Evolutionary conservation across 257 asterid genomes (phyloP), one percentile per base, ranked within the genome.

Genomic region (Solanum pennellii): DNA sequence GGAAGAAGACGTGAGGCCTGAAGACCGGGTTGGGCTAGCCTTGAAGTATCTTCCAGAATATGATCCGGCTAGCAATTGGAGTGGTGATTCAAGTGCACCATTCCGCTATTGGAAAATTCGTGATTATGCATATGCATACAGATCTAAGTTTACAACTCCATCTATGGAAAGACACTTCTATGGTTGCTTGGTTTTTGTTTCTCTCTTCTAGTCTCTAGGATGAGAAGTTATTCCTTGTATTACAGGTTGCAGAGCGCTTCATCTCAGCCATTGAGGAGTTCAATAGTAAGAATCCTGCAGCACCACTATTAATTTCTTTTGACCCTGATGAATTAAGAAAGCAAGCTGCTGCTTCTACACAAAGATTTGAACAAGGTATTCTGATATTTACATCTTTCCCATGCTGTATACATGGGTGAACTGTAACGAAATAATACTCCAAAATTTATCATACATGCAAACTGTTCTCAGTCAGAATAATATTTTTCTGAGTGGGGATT

Each of bases 101-200:
- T 97, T 97, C 92, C 94, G 91, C 89, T 97, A 97, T 90, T 97
- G 99, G 99, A 97, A 92, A 88, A 97, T 97, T 93, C 94, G 99
- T 83, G 99, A 95, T 90, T 95, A 94, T 93, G 99, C 99, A 89
- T 92, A 92, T 89, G 99, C 99, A 87, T 97, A 96, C 92, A 94
- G 95, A 92, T 91, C 96, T 44, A 96, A 93, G 87, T 95, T 95
- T 86, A 93, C 94, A 44, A 93, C 95, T 86, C 99, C 99, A 25
- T 93, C 99, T 73, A 90, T 91, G 18, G 99, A 94, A 90, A 93
- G 98, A 88, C 86, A 87, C 90, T 85, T 73, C 35, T 76, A 86
- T 42, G 41, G 75, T 44, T 91, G 83, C 16, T 66, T 18, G 84
- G 66, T 60, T 76, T 76, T 87, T 56, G 60, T 15, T 87, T 60